Evolutionary conservation across 2,329 filamentous ascomycete species (phyloP), one percentile per base, ranked within the genome.

Genomic region (Huntiella abstrusa): DNA sequence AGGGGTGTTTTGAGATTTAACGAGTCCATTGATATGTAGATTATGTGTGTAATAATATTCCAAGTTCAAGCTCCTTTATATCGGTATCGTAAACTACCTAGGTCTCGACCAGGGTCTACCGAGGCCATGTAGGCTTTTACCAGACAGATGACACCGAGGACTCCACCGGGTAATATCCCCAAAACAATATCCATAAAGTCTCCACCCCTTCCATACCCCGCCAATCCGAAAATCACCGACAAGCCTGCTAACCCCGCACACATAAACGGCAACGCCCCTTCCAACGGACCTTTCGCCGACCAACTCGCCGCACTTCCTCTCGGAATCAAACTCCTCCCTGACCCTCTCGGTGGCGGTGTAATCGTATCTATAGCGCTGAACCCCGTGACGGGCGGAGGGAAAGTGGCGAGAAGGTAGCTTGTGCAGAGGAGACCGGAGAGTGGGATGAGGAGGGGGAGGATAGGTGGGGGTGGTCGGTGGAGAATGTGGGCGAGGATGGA

Each of bases 1-100:
- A 86, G 92, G 58, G 91, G 88, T 8, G 82, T 96, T 52, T 64
- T 98, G 60, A 73, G 83, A 54, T 98, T 98, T 62, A 92, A 88
- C 59, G 87, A 95, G 62, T 85, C 80, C 52, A 85, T 96, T 67
- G 82, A 87, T 57, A 69, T 75, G 60, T 75, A 65, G 8, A 45
- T 8, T 11, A 32, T 33, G 17, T n/a, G 33, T 11, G 11, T 17
- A 33, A 36, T 13, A n/a, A 16, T 8, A 28, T 13, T 13, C 4
- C 5, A 6, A 15, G 5, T 56, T 32, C 54, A 81, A 37, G 77
- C 79, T 3, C 79, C 78, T 56, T 80, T 83, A 56, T 75, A 80
- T 46, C 69, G 66, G 61, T 83, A 83, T 57, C 64, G 73, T 55
- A 83, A 62, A 46, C 61, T 64, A 42, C 69, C 64, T 54, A 87